phyloP scores from a whole-genome alignment of 208 protist genomes.

The Naegleria gruberi region DNA sequence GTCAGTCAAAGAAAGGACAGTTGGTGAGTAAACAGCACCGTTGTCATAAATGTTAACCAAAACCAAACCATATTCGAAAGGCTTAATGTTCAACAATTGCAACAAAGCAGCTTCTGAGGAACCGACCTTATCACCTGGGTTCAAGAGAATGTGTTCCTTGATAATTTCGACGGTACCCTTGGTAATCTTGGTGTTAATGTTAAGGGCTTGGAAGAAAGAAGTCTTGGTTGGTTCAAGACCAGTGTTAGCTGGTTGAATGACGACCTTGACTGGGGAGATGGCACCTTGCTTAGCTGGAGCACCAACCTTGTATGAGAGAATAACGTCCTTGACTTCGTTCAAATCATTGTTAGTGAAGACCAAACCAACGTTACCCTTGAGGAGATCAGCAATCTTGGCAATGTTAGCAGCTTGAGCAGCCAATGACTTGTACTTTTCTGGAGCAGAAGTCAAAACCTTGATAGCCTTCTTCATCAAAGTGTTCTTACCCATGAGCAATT shows the following conservation, averaged over 20 bases:
- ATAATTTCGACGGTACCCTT: conserved; percentile 98
- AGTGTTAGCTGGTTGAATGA: conserved; percentile 88
- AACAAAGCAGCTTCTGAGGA: conserved; percentile 93
- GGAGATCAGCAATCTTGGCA: conserved; percentile 44
- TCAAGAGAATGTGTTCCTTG: conserved; percentile 86
- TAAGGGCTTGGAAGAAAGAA: conserved; percentile 97
- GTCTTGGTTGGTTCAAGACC: conserved; percentile 95
- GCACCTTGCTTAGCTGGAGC: conserved; percentile 91
- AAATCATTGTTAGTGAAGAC: conserved; percentile 95
- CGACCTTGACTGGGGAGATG: conserved; percentile 89
- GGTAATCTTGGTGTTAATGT: conserved; percentile 97
- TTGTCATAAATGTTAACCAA: conserved; percentile 86
- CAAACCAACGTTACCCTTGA: conserved; percentile 92
- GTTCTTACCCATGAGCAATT: conserved; percentile 97
- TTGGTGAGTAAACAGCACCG: conserved; percentile 80
- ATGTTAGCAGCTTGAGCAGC: conserved; percentile 48
- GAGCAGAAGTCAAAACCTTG: conserved; percentile 53
- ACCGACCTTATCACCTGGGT: conserved; percentile 86
- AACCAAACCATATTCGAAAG: conserved; percentile 95
- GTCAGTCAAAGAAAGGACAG: conserved; percentile 88
- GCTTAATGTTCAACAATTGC: conserved; percentile 95
- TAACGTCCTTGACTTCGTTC: conserved; percentile 59
- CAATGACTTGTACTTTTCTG: conserved; percentile 39
- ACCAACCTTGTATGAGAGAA: conserved; percentile 76
- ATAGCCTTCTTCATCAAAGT: conserved; percentile 92